Conservation (phyloP, 192 early-diverging fungal genomes). For the Mortierella hygrophila region DNA sequence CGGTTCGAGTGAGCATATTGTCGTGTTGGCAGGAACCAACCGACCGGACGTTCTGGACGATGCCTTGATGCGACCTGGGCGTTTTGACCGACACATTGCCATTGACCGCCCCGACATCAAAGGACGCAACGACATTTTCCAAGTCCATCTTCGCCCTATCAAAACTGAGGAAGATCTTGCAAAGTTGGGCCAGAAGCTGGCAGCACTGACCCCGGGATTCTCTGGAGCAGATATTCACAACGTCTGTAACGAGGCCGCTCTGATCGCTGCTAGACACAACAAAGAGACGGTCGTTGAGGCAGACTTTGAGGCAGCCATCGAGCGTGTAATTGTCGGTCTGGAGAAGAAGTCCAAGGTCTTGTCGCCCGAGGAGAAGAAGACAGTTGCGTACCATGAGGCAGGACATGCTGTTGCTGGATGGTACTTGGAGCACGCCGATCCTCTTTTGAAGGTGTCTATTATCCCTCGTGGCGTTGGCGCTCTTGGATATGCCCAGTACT, state of each 20-base stretch:
- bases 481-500: slow-evolving; percentile 98
- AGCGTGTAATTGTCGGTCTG: slow-evolving; percentile 97
- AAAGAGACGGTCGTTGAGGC: slow-evolving; percentile 82
- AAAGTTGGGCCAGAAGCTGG: slow-evolving; percentile 85
- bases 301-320: slow-evolving; percentile 98
- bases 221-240: slow-evolving; percentile 98
- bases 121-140: slow-evolving; percentile 96
- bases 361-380: slow-evolving; percentile 98
- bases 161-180: slow-evolving; percentile 88
- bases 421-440: slow-evolving; percentile 97
- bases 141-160: slow-evolving; percentile 94
- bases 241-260: slow-evolving; percentile 98
- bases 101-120: slow-evolving; percentile 98
- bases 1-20: slow-evolving; percentile 87
- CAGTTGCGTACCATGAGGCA: slow-evolving; percentile 99
- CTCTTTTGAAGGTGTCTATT: slow-evolving; percentile 97
- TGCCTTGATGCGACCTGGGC: slow-evolving; percentile 95
- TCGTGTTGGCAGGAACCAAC: slow-evolving; percentile 98
- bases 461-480: slow-evolving; percentile 97
- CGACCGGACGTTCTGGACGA: slow-evolving; percentile 96
- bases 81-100: slow-evolving; percentile 98
- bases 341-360: slow-evolving; percentile 98
- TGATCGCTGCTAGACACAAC: slow-evolving; percentile 93
- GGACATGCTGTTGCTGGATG: slow-evolving; percentile 99
- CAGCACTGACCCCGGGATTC: slow-evolving; percentile 97